Evolutionary conservation across 1,139 yeast species (phyloP), one percentile per base, ranked within the genome.

Genomic region (Torulaspora pretoriensis): DNA sequence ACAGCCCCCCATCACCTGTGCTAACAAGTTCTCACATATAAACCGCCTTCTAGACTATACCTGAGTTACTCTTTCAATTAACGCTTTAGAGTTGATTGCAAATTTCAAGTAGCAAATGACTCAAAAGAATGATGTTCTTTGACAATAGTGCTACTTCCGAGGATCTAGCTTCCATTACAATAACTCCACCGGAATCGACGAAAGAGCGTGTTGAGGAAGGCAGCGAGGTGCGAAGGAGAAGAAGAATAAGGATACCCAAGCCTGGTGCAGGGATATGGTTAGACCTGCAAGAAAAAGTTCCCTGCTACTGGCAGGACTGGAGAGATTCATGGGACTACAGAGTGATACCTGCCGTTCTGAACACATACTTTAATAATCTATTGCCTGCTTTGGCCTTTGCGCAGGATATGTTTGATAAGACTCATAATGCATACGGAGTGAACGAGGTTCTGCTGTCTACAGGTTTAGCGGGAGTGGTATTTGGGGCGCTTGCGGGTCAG

Each of bases 371-470:
- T 71, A 88, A 96, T 41, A 92, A 92, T 61, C 64, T 92, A 35
- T 70, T 92, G 25, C 98, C 98, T 1, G 97, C 97, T 0, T 76
- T 92, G 37, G 96, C 97, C 0, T 92, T 92, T 72, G 95, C 97
- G 1, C 97, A 89, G 61, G 98, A 92, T 63, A 84, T 90, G 96
- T 89, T 88, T 63, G 89, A 90, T 67, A 80, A 87, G 49, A 92
- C 98, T 0, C 68, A 84, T 47, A 81, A 85, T 55, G 75, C 90
- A 22, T 92, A 86, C 59, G 98, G 98, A 2, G 85, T 92, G 2
- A 92, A 92, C 61, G 98, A 92, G 61, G 85, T 90, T 2, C 69
- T 92, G 27, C 63, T 92, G 61, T 75, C 95, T 17, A 80, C 90
- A 27, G 96, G 96, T 0, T 66, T 92, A 57, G 97, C 88, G 0